Percentiles rank a stretch among this genome's conserved stretches.
phyloP scores from a whole-genome alignment of 2,329 filamentous ascomycete genomes.

The Sporothrix humicola region DNA sequence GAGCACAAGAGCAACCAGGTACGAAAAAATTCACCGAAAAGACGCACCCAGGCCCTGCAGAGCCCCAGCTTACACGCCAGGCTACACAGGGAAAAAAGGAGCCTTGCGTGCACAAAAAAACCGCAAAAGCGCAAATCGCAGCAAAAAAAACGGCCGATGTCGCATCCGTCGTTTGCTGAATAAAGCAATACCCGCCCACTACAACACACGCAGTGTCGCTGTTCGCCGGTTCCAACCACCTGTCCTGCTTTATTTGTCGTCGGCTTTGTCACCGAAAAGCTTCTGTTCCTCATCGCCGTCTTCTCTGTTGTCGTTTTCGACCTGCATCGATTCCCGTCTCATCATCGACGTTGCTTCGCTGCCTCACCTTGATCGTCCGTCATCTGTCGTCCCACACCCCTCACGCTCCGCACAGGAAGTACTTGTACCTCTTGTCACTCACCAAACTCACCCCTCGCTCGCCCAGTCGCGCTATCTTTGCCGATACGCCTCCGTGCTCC shows the following conservation, averaged over 20 bases:
- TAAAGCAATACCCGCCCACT: conserved; percentile 22
- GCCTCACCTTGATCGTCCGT: background rate
- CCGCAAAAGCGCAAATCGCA: background rate
- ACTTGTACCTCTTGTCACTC: conserved; percentile 1
- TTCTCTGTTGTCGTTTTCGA: background rate
- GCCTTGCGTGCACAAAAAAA: background rate
- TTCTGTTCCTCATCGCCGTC: background rate
- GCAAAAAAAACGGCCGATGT: conserved; percentile 27
- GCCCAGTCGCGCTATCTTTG: conserved; percentile 20
- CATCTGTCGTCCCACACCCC: background rate
- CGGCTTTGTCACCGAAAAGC: conserved; percentile 7
- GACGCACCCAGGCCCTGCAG: conserved; percentile 1
- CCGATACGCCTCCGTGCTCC: conserved; percentile 31
- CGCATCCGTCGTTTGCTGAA: conserved; percentile 29
- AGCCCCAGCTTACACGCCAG: conserved; percentile 9
- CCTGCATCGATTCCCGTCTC: background rate
- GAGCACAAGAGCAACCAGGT: background rate
- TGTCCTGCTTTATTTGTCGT: conserved; percentile 1
- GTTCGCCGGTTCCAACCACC: background rate
- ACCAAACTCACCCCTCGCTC: conserved; percentile 15
- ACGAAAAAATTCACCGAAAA: background rate
- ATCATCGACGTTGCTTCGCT: background rate
- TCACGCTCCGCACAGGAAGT: conserved; percentile 15
- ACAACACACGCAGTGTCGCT: background rate
- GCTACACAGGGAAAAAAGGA: conserved; percentile 10